Percentiles rank a stretch among this genome's conserved stretches.
Evolutionary conservation across 2,329 filamentous ascomycete species (phyloP).

Genomic region (Fonsecaea nubica): DNA sequence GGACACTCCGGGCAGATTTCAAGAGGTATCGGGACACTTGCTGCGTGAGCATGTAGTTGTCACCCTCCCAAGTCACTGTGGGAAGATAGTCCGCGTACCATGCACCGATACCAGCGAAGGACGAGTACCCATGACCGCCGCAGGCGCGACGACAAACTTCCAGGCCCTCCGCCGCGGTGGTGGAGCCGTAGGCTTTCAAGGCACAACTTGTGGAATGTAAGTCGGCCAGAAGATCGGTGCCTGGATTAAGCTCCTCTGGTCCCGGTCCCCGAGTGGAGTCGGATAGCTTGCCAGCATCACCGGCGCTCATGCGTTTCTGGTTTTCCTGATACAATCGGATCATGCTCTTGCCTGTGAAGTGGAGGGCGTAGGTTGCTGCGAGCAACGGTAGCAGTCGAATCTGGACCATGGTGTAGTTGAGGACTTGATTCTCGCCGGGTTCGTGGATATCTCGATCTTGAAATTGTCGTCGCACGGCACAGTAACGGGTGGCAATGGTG

Average conservation of each 20-base stretch:
- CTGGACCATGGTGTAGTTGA: constrained; percentile 84
- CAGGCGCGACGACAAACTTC: constrained; percentile 77
- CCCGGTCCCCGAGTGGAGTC: constrained; percentile 63
- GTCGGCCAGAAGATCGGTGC: constrained; percentile 73
- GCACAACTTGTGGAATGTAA: constrained; percentile 79
- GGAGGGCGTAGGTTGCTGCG: constrained; percentile 76
- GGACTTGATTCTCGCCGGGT: constrained; percentile 72
- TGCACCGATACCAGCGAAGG: constrained; percentile 75
- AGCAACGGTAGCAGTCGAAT: constrained; percentile 74
- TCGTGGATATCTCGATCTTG: constrained; percentile 72
- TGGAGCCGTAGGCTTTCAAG: constrained; percentile 74
- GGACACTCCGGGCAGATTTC: constrained; percentile 74
- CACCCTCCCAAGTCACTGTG: constrained; percentile 74
- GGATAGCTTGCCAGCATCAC: constrained; percentile 51
- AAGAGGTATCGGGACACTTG: constrained; percentile 78
- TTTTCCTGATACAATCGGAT: constrained; percentile 75
- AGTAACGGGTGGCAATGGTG: constrained; percentile 78
- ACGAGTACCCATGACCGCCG: constrained; percentile 77
- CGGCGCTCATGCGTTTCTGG: constrained; percentile 68
- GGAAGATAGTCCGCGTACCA: constrained; percentile 80
- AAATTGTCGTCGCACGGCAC: constrained; percentile 76
- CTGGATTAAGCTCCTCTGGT: constrained; percentile 70
- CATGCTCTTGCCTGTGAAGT: constrained; percentile 80
- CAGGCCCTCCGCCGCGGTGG: constrained; percentile 74
- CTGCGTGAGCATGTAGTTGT: constrained; percentile 83